Conservation (phyloP, 345 rosid genomes). For the Boechera divaricarpa region DNA sequence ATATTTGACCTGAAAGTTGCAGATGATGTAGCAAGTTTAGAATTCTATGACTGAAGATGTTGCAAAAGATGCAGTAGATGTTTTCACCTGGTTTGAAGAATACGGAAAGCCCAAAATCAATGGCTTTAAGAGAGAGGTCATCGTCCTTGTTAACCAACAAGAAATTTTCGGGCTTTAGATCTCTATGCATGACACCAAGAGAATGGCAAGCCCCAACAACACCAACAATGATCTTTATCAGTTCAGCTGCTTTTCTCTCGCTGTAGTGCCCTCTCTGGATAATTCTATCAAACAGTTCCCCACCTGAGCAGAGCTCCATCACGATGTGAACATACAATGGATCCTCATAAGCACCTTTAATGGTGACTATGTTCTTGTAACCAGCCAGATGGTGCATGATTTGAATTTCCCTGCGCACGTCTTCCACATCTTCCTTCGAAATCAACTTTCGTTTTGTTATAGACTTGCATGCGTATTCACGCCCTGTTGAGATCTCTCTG, state of each 20-base stretch:
- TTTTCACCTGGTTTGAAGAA: constrained; percentile 92
- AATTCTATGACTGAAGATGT: neutral
- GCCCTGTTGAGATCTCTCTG: constrained; percentile 66
- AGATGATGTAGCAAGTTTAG: constrained; percentile 30
- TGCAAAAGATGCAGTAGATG: constrained; percentile 21
- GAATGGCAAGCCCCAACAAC: constrained; percentile 98
- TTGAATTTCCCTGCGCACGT: constrained; percentile 95
- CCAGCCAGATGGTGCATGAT: constrained; percentile 99
- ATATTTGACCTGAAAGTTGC: constrained; percentile 69
- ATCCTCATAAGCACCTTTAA: constrained; percentile 97
- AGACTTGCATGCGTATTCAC: constrained; percentile 94
- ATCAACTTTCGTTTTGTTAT: constrained; percentile 94
- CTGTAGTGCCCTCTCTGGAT: constrained; percentile 97
- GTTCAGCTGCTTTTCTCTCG: constrained; percentile 94
- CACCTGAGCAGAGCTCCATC: constrained; percentile 97
- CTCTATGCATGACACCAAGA: constrained; percentile 98
- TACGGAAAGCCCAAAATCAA: constrained; percentile 96
- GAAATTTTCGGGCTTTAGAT: constrained; percentile 97
- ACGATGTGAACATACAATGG: constrained; percentile 82
- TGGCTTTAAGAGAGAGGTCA: constrained; percentile 97
- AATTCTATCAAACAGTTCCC: constrained; percentile 94
- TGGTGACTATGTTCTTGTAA: constrained; percentile 88
- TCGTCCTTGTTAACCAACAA: constrained; percentile 96
- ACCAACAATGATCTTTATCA: constrained; percentile 91
- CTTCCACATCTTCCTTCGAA: constrained; percentile 94